These are phyloP conservation scores for Acacia acuminata DNA, from an alignment of 306 rosid species.

Conservation along the genomic window DNA sequence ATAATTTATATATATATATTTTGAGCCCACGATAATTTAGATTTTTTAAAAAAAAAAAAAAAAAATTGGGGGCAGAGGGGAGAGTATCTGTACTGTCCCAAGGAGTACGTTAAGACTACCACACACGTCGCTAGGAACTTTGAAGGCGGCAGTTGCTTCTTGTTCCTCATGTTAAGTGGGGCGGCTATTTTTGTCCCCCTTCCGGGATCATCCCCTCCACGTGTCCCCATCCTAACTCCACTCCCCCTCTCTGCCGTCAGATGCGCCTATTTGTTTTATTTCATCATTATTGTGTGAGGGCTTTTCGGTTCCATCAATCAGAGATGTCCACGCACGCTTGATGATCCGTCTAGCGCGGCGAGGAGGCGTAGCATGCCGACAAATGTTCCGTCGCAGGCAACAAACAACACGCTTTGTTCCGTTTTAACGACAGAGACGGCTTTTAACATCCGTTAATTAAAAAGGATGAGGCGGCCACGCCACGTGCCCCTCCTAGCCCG, in stretches of 20 bases:
- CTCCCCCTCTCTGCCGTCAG: slow-evolving; percentile 1
- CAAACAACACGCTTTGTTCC: neutral
- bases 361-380: slow-evolving; percentile 51
- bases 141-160: slow-evolving; percentile 1
- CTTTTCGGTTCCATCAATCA: neutral
- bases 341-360: slow-evolving; percentile 49
- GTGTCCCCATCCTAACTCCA: slow-evolving; percentile 11
- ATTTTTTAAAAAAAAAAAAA: neutral
- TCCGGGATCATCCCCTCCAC: slow-evolving; percentile 43
- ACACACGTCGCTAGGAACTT: no score
- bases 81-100: neutral
- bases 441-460: slow-evolving; percentile 27
- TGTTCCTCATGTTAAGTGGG: neutral
- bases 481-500: slow-evolving; percentile 16
- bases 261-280: neutral
- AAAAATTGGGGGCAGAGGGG: neutral
- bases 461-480: slow-evolving; percentile 34
- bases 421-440: neutral
- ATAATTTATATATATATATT: no score
- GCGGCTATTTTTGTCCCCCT: slow-evolving; percentile 40
- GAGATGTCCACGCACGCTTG: neutral
- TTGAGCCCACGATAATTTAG: neutral
- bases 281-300: neutral
- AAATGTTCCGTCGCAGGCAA: slow-evolving; percentile 33
- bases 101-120: neutral